These are phyloP conservation scores for Candida argentea DNA, from an alignment of 805 yeast genomes.

Conservation along the genomic window DNA sequence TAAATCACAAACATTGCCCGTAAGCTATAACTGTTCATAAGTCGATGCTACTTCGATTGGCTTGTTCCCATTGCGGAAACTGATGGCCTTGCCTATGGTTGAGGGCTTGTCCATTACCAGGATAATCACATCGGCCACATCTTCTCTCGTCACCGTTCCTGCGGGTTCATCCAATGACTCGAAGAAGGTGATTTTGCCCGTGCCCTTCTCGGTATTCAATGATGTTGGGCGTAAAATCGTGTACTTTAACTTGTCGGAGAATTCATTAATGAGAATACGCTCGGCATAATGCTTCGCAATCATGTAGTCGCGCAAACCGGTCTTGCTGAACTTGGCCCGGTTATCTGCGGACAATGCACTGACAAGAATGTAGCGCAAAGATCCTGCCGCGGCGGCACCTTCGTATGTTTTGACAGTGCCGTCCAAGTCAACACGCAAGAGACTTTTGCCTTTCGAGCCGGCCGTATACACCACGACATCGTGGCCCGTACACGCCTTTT, in stretches of 20 bases:
- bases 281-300: conserved; percentile 59
- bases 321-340: conserved; percentile 33
- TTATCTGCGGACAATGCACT: conserved; percentile 49
- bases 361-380: conserved; percentile 39
- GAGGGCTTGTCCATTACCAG: conserved; percentile 23
- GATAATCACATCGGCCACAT: conserved; percentile 42
- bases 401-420: conserved; percentile 50
- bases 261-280: conserved; percentile 26
- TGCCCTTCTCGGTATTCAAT: conserved; percentile 28
- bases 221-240: conserved; percentile 49
- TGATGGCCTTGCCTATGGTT: conserved; percentile 34
- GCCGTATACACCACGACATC: conserved; percentile 53
- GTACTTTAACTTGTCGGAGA: conserved; percentile 33
- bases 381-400: conserved; percentile 36
- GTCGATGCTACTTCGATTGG: no score
- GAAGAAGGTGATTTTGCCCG: conserved; percentile 36
- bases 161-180: conserved; percentile 10
- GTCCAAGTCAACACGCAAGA: conserved; percentile 49
- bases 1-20: background rate
- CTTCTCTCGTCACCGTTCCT: conserved; percentile 35
- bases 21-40: background rate
- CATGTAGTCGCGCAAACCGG: conserved; percentile 35
- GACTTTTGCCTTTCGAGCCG: conserved; percentile 51
- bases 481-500: conserved; percentile 30
- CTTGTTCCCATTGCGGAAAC: conserved; percentile 40